A percentile compares a stretch with the other conserved stretches of the same genome.
Conservation (phyloP, 2,329 filamentous ascomycete species). For the Botrytis hyacinthi region DNA sequence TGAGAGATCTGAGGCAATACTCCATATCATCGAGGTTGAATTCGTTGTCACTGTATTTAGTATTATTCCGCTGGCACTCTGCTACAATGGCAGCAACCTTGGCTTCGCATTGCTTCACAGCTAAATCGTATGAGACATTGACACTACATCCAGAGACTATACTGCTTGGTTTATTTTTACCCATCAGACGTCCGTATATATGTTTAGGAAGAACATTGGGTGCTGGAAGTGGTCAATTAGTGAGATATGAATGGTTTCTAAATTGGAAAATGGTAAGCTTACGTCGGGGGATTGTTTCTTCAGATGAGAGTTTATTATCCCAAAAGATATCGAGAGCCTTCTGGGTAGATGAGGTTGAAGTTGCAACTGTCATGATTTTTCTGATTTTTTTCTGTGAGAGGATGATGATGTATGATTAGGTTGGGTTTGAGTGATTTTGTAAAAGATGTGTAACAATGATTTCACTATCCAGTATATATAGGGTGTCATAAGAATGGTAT, state of each 20-base stretch:
- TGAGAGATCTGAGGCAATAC: conserved; percentile 23
- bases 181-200: not conserved
- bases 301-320: not conserved
- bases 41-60: conserved; percentile 76
- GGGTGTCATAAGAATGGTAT: not conserved
- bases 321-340: conserved; percentile 15
- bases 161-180: not conserved
- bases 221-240: conserved; percentile 1
- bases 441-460: not conserved
- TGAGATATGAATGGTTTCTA: not conserved
- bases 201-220: conserved; percentile 17
- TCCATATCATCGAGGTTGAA: conserved; percentile 67
- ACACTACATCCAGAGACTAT: not conserved
- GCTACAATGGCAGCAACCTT: conserved; percentile 58
- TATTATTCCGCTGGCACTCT: conserved; percentile 70
- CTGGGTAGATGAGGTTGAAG: not conserved
- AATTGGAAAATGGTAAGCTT: not conserved
- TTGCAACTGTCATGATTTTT: not conserved
- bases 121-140: conserved; percentile 67
- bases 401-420: not conserved
- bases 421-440: not conserved
- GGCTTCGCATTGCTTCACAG: conserved; percentile 62
- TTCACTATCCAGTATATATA: not conserved
- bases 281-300: not conserved
- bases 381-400: not conserved